phyloP scores from a whole-genome alignment of 352 stramenopile genomes.

The Pythium rishiriense region DNA sequence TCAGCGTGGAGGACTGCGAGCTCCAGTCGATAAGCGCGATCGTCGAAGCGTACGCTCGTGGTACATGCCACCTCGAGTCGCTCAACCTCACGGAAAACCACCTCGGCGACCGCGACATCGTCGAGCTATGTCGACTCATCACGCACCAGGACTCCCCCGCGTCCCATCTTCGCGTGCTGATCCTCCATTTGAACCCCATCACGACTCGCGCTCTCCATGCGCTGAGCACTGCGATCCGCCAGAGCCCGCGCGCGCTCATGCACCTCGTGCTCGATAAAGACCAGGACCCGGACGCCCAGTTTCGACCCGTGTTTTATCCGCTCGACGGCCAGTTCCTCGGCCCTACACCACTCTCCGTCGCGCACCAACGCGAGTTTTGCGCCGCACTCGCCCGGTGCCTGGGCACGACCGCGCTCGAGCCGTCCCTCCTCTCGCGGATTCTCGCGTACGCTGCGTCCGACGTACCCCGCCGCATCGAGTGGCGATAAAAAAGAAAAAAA shows the following conservation, averaged over 20 bases:
- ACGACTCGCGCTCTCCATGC: slow-evolving; percentile 20
- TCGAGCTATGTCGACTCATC: slow-evolving; percentile 32
- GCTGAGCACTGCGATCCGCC: slow-evolving; percentile 17
- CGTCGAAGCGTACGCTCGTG: slow-evolving; percentile 24
- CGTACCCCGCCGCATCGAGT: slow-evolving; percentile 35
- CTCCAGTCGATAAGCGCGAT: slow-evolving; percentile 36
- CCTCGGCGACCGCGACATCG: slow-evolving; percentile 31
- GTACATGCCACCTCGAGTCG: slow-evolving; percentile 27
- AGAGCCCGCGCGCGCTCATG: slow-evolving; percentile 29
- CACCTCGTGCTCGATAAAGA: slow-evolving; percentile 32
- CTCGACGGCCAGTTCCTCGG: slow-evolving; percentile 33
- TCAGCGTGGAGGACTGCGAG: slow-evolving; percentile 47
- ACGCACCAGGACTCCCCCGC: slow-evolving; percentile 12
- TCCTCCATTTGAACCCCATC: slow-evolving; percentile 44
- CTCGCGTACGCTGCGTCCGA: slow-evolving; percentile 28
- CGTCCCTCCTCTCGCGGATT: slow-evolving; percentile 34
- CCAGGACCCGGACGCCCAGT: slow-evolving; percentile 24
- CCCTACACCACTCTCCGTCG: slow-evolving; percentile 19
- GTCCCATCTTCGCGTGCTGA: slow-evolving; percentile 27
- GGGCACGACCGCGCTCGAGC: slow-evolving; percentile 26
- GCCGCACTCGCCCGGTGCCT: slow-evolving; percentile 11
- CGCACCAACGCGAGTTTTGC: slow-evolving; percentile 33
- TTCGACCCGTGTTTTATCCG: slow-evolving; percentile 25
- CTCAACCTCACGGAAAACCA: slow-evolving; percentile 45
- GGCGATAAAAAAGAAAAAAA: slow-evolving; percentile 39